Evolutionary conservation across 441 rosid species (phyloP), one percentile per base, ranked within the genome.

Genomic region (Bocquillonia castaneifolia): DNA sequence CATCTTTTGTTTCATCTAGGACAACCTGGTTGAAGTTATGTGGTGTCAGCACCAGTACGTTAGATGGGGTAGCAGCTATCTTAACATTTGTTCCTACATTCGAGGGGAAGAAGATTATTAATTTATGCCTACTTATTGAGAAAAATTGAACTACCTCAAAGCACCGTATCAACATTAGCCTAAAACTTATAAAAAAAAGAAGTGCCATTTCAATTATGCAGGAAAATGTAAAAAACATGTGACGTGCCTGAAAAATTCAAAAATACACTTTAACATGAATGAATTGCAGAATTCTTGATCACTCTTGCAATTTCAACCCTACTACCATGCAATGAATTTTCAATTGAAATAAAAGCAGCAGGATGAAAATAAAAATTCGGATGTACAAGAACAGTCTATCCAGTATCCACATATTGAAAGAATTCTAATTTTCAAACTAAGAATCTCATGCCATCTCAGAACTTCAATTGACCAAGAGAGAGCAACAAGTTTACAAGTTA

Each of bases 1-100:
- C 95, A 80, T 91, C 92, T 77, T 93, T 89, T 59, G 83, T 84
- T 60, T 85, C 84, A 72, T 93, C 92, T 84, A 91, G 76, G 66
- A 93, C 97, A 76, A 91, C 34, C 75, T 83, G 87, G 73, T 85
- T 77, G 63, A 93, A 93, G 63, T 83, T 89, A 69, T 86, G 87
- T 39, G 85, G 63, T 23, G 88, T 75, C 47, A 93, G 78, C 63
- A 91, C 92, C 44, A 78, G 78, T 37, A 89, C 96, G 68, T 37
- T 80, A 54, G 93, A 89, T 64, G 99, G 96, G 22, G 40, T 39
- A 13, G 90, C 69, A 75, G 91, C 89, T 73, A 93, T 71, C 83
- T 89, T 93, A 73, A 88, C 90, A 70, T 79, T 88, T 72, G 93
- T 93, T 28, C 97, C 98, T 93, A 85, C 56, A 75, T 54, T 32